Conservation (phyloP, 1,139 yeast genomes). For the Saccharomyces hybrid region DNA sequence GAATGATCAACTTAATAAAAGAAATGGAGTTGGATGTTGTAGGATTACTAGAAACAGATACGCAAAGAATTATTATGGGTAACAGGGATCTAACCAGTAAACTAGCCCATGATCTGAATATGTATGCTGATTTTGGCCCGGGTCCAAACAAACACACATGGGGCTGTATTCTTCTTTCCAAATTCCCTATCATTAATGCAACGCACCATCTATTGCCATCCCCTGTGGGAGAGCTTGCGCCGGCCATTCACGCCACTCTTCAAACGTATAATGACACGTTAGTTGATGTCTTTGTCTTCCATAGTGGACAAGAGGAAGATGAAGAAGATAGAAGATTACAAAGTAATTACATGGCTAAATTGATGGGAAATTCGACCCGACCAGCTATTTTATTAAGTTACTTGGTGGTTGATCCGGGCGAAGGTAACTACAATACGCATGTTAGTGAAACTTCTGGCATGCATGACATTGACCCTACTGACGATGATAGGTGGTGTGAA, state of each 20-base stretch:
- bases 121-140: constrained; percentile 95
- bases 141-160: constrained; percentile 97
- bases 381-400: constrained; percentile 84
- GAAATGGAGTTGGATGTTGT: constrained; percentile 88
- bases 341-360: constrained; percentile 62
- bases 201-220: constrained; percentile 89
- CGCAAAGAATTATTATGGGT: constrained; percentile 91
- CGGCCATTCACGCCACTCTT: constrained; percentile 93
- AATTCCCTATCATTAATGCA: constrained; percentile 86
- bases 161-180: constrained; percentile 91
- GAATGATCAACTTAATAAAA: constrained; percentile 75
- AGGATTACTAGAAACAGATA: constrained; percentile 87
- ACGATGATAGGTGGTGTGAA: constrained; percentile 98
- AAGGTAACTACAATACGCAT: constrained; percentile 88
- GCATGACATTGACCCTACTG: constrained; percentile 88
- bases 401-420: constrained; percentile 75
- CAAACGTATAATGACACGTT: constrained; percentile 72
- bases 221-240: constrained; percentile 96
- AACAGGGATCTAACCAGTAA: constrained; percentile 89
- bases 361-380: constrained; percentile 71
- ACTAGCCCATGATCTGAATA: constrained; percentile 85
- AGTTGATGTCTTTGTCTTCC: constrained; percentile 93
- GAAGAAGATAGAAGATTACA: constrained; percentile 87
- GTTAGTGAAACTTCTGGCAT: constrained; percentile 78
- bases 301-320: constrained; percentile 97